Conservation (phyloP, 2,329 filamentous ascomycete genomes). For the Dactylella cylindrospora region DNA sequence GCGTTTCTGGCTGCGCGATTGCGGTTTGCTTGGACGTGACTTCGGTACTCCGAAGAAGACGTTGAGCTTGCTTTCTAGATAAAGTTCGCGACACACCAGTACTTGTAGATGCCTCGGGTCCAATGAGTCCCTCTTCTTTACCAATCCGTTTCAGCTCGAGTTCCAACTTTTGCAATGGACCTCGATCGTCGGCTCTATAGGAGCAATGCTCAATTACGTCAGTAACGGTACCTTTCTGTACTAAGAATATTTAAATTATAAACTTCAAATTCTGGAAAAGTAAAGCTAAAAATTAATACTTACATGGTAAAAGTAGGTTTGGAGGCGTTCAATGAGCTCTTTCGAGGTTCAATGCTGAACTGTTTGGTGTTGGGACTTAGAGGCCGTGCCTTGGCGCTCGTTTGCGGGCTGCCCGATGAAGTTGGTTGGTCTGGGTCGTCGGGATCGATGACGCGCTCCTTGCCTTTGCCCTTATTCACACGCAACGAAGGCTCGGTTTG, state of each 20-base stretch:
- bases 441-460: slow-evolving; percentile 29
- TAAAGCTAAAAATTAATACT: not conserved
- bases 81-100: slow-evolving; percentile 45
- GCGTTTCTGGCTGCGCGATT: slow-evolving; percentile 29
- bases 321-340: slow-evolving; percentile 37
- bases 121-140: slow-evolving; percentile 77
- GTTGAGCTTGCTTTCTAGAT: slow-evolving; percentile 47
- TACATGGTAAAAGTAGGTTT: slow-evolving; percentile 40
- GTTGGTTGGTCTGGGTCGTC: not conserved
- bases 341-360: slow-evolving; percentile 38
- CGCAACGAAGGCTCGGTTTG: slow-evolving; percentile 20
- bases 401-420: slow-evolving; percentile 10
- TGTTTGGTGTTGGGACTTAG: slow-evolving; percentile 21
- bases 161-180: slow-evolving; percentile 90
- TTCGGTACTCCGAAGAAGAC: slow-evolving; percentile 47
- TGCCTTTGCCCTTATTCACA: slow-evolving; percentile 43
- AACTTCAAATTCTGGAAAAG: not conserved
- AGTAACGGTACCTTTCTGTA: not conserved
- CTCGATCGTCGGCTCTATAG: slow-evolving; percentile 72
- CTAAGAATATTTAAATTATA: not conserved
- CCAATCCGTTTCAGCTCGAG: slow-evolving; percentile 86
- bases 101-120: slow-evolving; percentile 21
- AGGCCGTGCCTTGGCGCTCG: too few species aligned
- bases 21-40: slow-evolving; percentile 44
- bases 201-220: slow-evolving; percentile 50